Evolutionary conservation across 2,329 filamentous ascomycete genomes (phyloP).

Genomic region (Phoma herbarum): DNA sequence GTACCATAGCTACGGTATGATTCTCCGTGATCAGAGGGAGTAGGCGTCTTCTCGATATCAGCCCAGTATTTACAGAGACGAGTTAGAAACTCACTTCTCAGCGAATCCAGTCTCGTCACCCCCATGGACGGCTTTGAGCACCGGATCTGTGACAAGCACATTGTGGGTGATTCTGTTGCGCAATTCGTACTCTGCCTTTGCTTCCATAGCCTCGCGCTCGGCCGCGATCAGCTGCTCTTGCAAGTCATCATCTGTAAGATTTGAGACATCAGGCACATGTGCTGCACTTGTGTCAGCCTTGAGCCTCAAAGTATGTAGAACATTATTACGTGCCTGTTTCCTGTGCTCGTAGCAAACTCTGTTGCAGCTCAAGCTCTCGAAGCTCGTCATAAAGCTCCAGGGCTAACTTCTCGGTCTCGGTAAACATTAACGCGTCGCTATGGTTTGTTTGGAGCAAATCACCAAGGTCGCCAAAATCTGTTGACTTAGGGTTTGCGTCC

Average conservation of each 20-base stretch:
- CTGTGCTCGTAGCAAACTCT: slow-evolving; percentile 67
- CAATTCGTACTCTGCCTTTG: slow-evolving; percentile 74
- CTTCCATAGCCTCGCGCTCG: slow-evolving; percentile 73
- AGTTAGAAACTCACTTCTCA: slow-evolving; percentile 67
- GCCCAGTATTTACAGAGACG: not conserved
- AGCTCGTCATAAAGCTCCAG: slow-evolving; percentile 76
- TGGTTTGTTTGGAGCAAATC: slow-evolving; percentile 56
- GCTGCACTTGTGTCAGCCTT: slow-evolving; percentile 34
- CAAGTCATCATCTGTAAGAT: slow-evolving; percentile 61
- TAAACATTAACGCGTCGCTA: slow-evolving; percentile 65
- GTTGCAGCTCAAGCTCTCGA: slow-evolving; percentile 75
- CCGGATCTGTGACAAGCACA: slow-evolving; percentile 76
- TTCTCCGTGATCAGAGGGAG: slow-evolving; percentile 71
- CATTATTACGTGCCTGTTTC: slow-evolving; percentile 33
- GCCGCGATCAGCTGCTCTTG: slow-evolving; percentile 61
- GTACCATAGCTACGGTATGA: slow-evolving; percentile 70
- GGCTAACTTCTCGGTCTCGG: slow-evolving; percentile 70
- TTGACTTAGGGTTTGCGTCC: slow-evolving; percentile 24
- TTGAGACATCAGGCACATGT: slow-evolving; percentile 39
- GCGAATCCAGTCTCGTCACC: slow-evolving; percentile 69
- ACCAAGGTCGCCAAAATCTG: slow-evolving; percentile 30
- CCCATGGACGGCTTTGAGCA: slow-evolving; percentile 78
- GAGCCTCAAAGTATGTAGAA: not conserved
- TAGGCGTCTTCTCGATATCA: slow-evolving; percentile 64
- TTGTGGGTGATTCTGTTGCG: slow-evolving; percentile 74